A percentile compares a stretch with the other conserved stretches of the same genome.
Conservation (phyloP, 495 filamentous ascomycete species). For the Hyaloscypha hepaticicola region DNA sequence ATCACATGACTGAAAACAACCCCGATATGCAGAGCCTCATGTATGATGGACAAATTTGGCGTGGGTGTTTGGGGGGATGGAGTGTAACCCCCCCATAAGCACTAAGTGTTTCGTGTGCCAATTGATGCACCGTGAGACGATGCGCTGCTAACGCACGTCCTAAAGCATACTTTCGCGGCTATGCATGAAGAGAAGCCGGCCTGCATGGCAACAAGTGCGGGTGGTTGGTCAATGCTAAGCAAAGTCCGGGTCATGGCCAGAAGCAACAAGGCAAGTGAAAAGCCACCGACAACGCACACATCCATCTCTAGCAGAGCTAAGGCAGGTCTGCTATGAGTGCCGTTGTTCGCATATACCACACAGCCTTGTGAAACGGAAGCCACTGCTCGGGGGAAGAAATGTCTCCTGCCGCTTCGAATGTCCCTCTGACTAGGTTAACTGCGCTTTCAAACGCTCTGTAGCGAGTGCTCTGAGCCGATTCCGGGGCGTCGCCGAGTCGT, state of each 20-base stretch:
- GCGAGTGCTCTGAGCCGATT: background rate
- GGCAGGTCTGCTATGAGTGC: slow-evolving; percentile 12
- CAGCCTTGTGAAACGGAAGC: slow-evolving; percentile 14
- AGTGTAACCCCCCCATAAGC: background rate
- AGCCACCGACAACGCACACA: slow-evolving; percentile 11
- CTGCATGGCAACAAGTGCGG: background rate
- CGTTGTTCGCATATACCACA: slow-evolving; percentile 11
- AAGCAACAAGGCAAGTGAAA: slow-evolving; percentile 5
- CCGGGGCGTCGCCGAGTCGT: background rate
- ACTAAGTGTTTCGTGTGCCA: slow-evolving; percentile 17
- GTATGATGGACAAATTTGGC: background rate
- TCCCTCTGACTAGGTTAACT: slow-evolving; percentile 18
- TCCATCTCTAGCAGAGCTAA: background rate
- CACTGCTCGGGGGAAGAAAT: background rate
- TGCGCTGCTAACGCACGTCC: slow-evolving; percentile 6
- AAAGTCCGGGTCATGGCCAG: background rate
- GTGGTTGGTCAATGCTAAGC: slow-evolving; percentile 9
- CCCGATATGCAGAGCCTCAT: slow-evolving; percentile 7
- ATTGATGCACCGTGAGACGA: background rate
- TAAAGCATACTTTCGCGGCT: slow-evolving; percentile 16
- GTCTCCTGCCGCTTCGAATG: slow-evolving; percentile 8
- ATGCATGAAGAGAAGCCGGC: slow-evolving; percentile 12
- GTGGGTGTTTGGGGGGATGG: background rate
- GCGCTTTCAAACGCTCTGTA: background rate
- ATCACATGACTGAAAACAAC: slow-evolving; percentile 5